Conservation (phyloP, 106 monocot species). For the Dactylorhiza incarnata region DNA sequence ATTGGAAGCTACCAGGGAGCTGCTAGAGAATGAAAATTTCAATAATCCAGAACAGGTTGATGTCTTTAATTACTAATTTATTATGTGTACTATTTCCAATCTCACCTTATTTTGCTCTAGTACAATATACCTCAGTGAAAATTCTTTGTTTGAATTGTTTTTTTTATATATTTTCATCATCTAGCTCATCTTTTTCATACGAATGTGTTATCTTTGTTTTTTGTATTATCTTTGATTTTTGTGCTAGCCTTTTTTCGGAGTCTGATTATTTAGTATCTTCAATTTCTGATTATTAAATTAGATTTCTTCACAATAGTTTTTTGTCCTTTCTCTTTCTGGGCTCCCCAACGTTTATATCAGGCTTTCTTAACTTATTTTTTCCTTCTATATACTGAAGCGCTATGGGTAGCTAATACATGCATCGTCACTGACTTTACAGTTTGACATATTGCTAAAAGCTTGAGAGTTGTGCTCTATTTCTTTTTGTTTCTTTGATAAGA, state of each 20-base stretch:
- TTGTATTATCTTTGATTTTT: not conserved
- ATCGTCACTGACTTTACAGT: too few relatives aligned
- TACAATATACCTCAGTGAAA: not conserved
- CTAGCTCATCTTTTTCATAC: not conserved
- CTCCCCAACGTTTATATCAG: not conserved
- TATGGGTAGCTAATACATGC: not conserved
- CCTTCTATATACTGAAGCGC: not conserved
- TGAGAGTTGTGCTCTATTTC: not conserved
- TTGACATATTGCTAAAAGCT: not conserved
- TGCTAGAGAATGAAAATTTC: constrained; percentile 59
- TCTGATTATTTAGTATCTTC: not conserved
- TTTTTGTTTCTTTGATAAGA: not conserved
- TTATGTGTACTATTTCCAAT: not conserved
- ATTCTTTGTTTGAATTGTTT: not conserved
- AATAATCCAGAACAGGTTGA: constrained; percentile 29
- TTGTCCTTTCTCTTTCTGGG: not conserved
- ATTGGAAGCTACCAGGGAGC: constrained; percentile 76
- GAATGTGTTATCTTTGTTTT: not conserved
- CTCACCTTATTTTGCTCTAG: not conserved
- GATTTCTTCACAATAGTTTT: not conserved
- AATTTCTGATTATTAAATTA: not conserved
- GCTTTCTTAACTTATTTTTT: not conserved
- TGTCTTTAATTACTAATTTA: not conserved
- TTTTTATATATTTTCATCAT: not conserved
- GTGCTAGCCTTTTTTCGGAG: not conserved